Base-by-base conservation (phyloP, 805 yeast species). In the Vanderwaltozyma verrucispora region DNA sequence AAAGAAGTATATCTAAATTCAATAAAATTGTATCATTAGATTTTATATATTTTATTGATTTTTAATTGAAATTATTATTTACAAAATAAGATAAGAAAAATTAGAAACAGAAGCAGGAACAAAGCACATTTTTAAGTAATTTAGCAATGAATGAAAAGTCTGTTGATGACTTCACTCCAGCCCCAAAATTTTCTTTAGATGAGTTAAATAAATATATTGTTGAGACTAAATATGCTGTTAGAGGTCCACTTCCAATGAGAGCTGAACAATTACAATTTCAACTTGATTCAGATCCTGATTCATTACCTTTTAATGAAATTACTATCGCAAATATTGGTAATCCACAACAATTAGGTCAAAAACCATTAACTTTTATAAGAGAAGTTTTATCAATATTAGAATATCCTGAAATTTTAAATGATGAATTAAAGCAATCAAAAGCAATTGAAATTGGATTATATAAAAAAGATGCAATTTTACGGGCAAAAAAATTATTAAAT, bases 311-410 rank as follows among this genome's bases (percentile, higher is more conserved):
- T 56, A 63, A 72, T 30, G 65, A 73, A 41, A 84, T 92, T 49
- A 80, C 89, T 54, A 77, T 75, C 50, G 92, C 96, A 43, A 92
- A 89, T 58, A 92, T 92, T 44, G 99, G 99, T 19, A 92, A 92
- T 57, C 98, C 99, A 2, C 99, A 92, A 62, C 96, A 88, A 59
- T 69, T 92, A 54, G 89, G 86, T 49, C 99, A 92, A 61, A 72
- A 78, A 52, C 98, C 99, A 1, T 68, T 92, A 50, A 85, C 95
- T 9, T 92, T 92, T 67, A 85, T 86, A 60, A 73, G 99, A 49
- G 94, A 87, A 56, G 95, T 88, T 2, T 66, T 88, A 41, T 75
- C 96, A 1, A 62, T 88, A 31, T 63, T 89, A 47, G 96, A 92
- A 62, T 81, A 85, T 57, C 97, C 98, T 1, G 73, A 69, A 19